Evolutionary conservation across 805 yeast genomes (phyloP), one percentile per base, ranked within the genome.

Genomic region (Aciculoconidium aculeatum): DNA sequence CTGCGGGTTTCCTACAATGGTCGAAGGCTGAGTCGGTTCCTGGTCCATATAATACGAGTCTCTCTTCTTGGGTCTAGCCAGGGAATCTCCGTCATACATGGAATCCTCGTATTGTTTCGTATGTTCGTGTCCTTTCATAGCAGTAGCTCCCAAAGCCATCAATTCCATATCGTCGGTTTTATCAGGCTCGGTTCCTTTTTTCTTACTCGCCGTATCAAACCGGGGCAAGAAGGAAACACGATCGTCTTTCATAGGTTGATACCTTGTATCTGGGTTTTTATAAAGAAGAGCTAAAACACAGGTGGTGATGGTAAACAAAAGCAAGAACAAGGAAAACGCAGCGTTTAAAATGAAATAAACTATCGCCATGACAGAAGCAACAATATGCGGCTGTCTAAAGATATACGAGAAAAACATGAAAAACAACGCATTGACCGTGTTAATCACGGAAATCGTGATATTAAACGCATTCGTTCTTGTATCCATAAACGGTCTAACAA

Each of bases 171-270:
- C 78, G 16, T 60, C 68, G 37, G 54, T 44, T 23, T 50, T 34
- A 9, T 15, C 28, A 8, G 33, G 12, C 5, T 22, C 27, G n/a
- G n/a, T n/a, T n/a, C n/a, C n/a, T n/a, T n/a, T n/a, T n/a, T n/a
- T n/a, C n/a, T n/a, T n/a, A n/a, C n/a, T n/a, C 8, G 11, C 29
- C 20, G 47, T 49, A 32, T 65, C 77, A 32, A 67, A 65, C 46
- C 79, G 70, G 39, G 88, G 88, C 50, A 92, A 83, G 55, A 92
- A 92, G n/a, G 96, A 83, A 29, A 83, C 92, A 53, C 98, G 76
- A 52, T 92, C 98, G 56, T 92, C 98, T 45, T 81, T 82, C 81
- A 90, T 82, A 38, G 96, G 97, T 61, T 86, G 90, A 63, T 92
- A 92, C 45, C 95, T 74, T 7, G 90, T 76, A 58, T 92, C 98